Evolutionary conservation across 2,329 filamentous ascomycete genomes (phyloP).

Genomic region (Alternaria sp.): DNA sequence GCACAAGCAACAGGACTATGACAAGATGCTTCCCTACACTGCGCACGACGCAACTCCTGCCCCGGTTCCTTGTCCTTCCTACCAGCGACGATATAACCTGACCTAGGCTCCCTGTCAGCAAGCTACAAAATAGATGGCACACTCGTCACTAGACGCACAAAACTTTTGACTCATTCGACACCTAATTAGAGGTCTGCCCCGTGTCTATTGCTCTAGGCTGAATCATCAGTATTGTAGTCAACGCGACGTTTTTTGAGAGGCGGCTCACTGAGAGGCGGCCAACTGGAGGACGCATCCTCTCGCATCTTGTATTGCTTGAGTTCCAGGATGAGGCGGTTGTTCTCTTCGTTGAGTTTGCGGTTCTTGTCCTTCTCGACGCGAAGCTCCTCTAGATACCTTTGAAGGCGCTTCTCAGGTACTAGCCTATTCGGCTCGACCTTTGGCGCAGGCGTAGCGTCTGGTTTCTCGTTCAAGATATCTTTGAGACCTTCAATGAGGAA

Average conservation of each 20-base stretch:
- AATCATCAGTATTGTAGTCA: background rate
- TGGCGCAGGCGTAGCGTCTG: slow-evolving; percentile 1
- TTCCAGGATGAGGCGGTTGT: slow-evolving; percentile 21
- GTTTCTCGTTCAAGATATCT: slow-evolving; percentile 14
- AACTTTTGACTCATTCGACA: background rate
- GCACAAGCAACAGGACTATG: background rate
- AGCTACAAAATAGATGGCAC: background rate
- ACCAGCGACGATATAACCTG: background rate
- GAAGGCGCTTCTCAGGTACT: slow-evolving; percentile 18
- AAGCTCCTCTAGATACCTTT: slow-evolving; percentile 19
- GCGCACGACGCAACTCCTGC: background rate
- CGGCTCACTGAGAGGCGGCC: background rate
- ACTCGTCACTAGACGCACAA: background rate
- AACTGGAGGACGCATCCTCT: background rate
- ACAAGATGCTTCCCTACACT: background rate
- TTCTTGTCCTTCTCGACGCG: slow-evolving; percentile 17
- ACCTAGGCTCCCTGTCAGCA: background rate
- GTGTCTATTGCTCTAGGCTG: background rate
- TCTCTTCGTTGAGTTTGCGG: slow-evolving; percentile 27
- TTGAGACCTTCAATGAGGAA: slow-evolving; percentile 13
- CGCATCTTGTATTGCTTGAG: slow-evolving; percentile 20
- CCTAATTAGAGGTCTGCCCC: background rate
- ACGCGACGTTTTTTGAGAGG: background rate
- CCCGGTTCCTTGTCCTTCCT: background rate
- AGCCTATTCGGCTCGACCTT: slow-evolving; percentile 18